A percentile compares a stretch with the other conserved stretches of the same genome.
Conservation (phyloP, 352 stramenopile species). For the Pythium myriotylum region DNA sequence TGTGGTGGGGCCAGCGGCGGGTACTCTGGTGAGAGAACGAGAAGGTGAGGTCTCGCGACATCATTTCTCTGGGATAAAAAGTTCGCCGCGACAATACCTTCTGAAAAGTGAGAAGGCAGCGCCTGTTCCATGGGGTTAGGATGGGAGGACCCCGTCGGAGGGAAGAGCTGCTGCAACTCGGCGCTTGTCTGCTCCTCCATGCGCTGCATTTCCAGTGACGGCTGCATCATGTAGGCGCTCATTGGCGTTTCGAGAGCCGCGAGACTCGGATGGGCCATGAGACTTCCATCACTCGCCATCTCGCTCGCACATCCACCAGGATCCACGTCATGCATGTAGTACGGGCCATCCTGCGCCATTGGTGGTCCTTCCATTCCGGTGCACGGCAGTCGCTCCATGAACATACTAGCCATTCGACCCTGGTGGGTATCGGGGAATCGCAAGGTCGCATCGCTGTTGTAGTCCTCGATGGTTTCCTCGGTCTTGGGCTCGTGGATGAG, state of each 20-base stretch:
- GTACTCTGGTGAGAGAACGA: slow-evolving; percentile 14
- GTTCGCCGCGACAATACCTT: not conserved
- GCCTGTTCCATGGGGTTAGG: not conserved
- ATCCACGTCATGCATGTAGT: slow-evolving; percentile 20
- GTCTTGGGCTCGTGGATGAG: slow-evolving; percentile 11
- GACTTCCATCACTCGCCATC: not conserved
- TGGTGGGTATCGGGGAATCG: slow-evolving; percentile 25
- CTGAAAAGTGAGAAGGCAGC: not conserved
- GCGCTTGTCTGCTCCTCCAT: slow-evolving; percentile 24
- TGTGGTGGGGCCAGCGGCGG: slow-evolving; percentile 9
- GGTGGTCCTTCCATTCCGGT: slow-evolving; percentile 25
- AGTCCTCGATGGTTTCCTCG: slow-evolving; percentile 11
- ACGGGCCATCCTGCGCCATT: slow-evolving; percentile 4
- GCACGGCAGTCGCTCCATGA: slow-evolving; percentile 30
- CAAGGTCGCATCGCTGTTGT: not conserved
- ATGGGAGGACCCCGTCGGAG: not conserved
- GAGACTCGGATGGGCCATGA: slow-evolving; percentile 1
- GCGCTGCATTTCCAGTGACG: slow-evolving; percentile 25
- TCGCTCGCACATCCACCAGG: not conserved
- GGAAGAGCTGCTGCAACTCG: slow-evolving; percentile 35
- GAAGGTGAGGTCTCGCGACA: not conserved
- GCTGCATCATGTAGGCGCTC: slow-evolving; percentile 9
- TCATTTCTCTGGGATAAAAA: not conserved
- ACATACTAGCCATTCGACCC: slow-evolving; percentile 24
- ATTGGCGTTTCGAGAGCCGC: slow-evolving; percentile 2